These are phyloP conservation scores for Cucurbita moschata DNA, from an alignment of 306 rosid species.

Conservation along the genomic window DNA sequence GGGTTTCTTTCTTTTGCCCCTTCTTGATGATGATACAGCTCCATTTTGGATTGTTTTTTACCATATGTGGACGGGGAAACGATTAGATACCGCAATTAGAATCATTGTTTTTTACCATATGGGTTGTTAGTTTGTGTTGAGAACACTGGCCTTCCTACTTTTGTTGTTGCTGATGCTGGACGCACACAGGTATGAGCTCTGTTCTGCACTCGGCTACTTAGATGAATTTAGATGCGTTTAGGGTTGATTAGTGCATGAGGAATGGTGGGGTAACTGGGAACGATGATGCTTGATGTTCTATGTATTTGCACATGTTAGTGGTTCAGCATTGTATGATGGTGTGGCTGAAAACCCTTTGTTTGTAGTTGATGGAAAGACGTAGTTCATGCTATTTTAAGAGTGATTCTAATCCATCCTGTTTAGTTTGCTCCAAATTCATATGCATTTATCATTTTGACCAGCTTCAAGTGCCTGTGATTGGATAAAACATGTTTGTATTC, in stretches of 20 bases:
- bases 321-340: not conserved
- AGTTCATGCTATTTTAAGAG: not conserved
- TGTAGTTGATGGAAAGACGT: not conserved
- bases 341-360: not conserved
- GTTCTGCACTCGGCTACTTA: not conserved
- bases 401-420: not conserved
- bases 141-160: slow-evolving; percentile 70
- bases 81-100: not conserved
- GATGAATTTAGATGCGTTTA: not conserved
- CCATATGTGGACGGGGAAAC: not conserved
- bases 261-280: not conserved
- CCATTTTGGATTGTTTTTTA: too few relatives aligned
- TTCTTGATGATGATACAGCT: not conserved
- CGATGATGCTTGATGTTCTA: not conserved
- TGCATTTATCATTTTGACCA: not conserved
- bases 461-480: not conserved
- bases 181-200: slow-evolving; percentile 58
- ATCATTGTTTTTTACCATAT: too few relatives aligned
- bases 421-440: not conserved
- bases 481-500: not conserved
- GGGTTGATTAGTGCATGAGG: not conserved
- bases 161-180: slow-evolving; percentile 89
- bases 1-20: not conserved
- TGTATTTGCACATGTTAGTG: not conserved
- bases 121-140: slow-evolving; percentile 11